Base-by-base conservation (phyloP, 352 stramenopile species). In the Globisporangium lucens region DNA sequence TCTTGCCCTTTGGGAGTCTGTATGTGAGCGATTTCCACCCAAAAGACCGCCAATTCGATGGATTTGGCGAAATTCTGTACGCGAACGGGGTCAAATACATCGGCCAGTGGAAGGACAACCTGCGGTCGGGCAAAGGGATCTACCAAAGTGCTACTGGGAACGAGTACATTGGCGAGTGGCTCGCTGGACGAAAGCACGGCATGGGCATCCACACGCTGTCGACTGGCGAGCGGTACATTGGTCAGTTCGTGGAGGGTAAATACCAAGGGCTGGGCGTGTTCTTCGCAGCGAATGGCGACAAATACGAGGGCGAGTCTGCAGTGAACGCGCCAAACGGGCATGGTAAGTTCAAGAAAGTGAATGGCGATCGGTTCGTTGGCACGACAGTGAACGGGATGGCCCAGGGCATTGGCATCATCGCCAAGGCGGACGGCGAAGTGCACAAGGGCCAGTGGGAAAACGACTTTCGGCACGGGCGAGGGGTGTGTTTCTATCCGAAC, bases 51-150 rank as follows among this genome's bases (percentile, higher is more conserved):
- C 69, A 38, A 29, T 88, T 91, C 52, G 75, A 98, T 43, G 93
- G 93, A 1, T 68, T 96, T 20, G 94, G 94, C 2, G 82, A 96
- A 61, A 74, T 98, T n/a, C 76, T 86, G 13, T 97, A 98, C 71
- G 66, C 70, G 2, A 80, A 91, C 59, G 93, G 93, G 1, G 87
- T 89, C 47, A 78, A 77, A 12, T 98, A 98, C 71, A 77, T 80
- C 29, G 94, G 94, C 12, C 77, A 93, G 64, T 98, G 90, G 83
- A 69, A 72, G 36, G 57, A 78, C 41, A 91, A 87, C 27, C 75
- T 86, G 20, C 90, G 94, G 0, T 67, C 89, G 7, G 87, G 87
- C 0, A 78, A 79, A 63, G 87, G 85, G 4, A 85, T 92, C 58
- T 94, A 78, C 75, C 79, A 93, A 56, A 75, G 83, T 52, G 58